These are phyloP conservation scores for Dendrobium huoshanense DNA, from an alignment of 106 monocot genomes.

Conservation along the genomic window DNA sequence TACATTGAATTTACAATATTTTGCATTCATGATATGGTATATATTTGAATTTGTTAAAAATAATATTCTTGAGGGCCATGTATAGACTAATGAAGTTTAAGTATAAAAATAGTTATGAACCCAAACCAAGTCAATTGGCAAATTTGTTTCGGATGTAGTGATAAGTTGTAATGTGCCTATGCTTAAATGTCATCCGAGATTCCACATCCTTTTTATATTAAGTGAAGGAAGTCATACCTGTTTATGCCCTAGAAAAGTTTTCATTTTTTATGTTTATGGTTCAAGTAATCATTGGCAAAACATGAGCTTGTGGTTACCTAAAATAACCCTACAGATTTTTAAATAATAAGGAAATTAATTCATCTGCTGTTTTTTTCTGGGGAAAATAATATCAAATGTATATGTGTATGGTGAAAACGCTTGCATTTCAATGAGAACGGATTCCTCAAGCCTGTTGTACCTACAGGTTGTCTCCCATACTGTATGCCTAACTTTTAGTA, in stretches of 20 bases:
- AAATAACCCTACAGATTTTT: background rate
- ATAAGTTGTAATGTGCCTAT: too few species aligned
- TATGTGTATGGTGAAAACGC: background rate
- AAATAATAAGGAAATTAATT: background rate
- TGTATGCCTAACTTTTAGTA: background rate
- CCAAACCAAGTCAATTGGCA: background rate
- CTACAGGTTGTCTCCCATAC: background rate
- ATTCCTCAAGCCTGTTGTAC: background rate
- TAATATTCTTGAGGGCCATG: background rate
- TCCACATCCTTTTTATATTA: too few species aligned
- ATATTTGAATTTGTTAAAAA: background rate
- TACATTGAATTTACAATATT: background rate
- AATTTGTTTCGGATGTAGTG: background rate
- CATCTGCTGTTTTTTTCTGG: background rate
- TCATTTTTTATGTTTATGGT: too few species aligned
- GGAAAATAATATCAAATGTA: background rate
- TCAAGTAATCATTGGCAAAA: too few species aligned
- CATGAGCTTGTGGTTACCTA: too few species aligned
- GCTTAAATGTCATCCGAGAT: too few species aligned
- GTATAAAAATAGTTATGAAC: background rate
- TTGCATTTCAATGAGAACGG: background rate
- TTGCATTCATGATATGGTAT: background rate
- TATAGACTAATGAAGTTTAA: background rate
- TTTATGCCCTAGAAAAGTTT: too few species aligned
- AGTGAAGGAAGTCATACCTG: too few species aligned